phyloP scores from a whole-genome alignment of 495 filamentous ascomycete species.

The Aspergillus sparsus region DNA sequence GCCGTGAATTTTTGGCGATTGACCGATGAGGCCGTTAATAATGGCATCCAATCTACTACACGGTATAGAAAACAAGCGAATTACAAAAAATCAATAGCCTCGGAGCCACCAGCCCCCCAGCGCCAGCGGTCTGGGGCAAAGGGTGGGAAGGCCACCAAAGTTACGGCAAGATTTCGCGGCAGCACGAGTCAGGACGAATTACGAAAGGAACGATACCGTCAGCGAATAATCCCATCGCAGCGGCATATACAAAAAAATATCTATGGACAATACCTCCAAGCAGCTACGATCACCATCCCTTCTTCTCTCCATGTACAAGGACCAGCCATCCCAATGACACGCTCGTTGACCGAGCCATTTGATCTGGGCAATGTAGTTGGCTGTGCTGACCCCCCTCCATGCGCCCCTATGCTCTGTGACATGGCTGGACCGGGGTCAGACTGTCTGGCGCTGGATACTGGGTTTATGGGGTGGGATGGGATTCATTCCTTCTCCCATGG shows the following conservation, averaged over 20 bases:
- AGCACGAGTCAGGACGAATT: slow-evolving; percentile 25
- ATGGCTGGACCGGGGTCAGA: slow-evolving; percentile 25
- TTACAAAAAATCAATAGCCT: slow-evolving; percentile 46
- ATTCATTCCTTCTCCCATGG: slow-evolving; percentile 23
- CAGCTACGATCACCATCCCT: slow-evolving; percentile 13
- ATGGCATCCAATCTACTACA: slow-evolving; percentile 73
- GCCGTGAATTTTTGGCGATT: slow-evolving; percentile 66
- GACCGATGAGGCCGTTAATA: slow-evolving; percentile 57
- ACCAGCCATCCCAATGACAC: slow-evolving; percentile 22
- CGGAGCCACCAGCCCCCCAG: slow-evolving; percentile 46
- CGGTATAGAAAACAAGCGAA: slow-evolving; percentile 62
- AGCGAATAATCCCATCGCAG: slow-evolving; percentile 22
- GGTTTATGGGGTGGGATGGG: slow-evolving; percentile 28
- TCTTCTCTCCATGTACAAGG: slow-evolving; percentile 21
- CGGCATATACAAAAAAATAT: slow-evolving; percentile 18
- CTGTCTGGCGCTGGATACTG: slow-evolving; percentile 25
- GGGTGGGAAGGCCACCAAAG: slow-evolving; percentile 54
- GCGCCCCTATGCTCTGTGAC: slow-evolving; percentile 30
- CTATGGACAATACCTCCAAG: slow-evolving; percentile 23
- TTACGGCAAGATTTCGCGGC: slow-evolving; percentile 31
- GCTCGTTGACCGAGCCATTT: slow-evolving; percentile 23
- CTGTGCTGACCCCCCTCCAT: slow-evolving; percentile 31
- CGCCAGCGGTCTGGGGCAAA: slow-evolving; percentile 58
- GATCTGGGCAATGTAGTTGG: slow-evolving; percentile 30
- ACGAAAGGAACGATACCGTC: slow-evolving; percentile 25